Percentiles rank a stretch among this genome's conserved stretches.
Conservation (phyloP, 2,329 filamentous ascomycete species). For the Trichophyton schoenleinii region DNA sequence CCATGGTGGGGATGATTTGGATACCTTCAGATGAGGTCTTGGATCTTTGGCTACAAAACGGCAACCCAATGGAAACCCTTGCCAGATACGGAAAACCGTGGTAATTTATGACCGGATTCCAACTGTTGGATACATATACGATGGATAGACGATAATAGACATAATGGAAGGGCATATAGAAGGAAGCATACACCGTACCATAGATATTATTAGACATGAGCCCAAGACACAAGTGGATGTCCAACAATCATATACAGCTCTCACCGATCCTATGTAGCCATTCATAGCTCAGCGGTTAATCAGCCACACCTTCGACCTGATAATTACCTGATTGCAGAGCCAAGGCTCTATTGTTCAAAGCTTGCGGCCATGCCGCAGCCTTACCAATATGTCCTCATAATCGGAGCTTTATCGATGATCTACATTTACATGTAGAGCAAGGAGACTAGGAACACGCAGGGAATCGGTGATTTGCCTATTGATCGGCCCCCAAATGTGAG, state of each 20-base stretch:
- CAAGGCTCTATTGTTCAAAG: background rate
- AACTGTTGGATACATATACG: background rate
- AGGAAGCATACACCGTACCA: background rate
- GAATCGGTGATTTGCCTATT: background rate
- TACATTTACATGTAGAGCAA: background rate
- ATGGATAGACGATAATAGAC: background rate
- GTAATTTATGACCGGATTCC: background rate
- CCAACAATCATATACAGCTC: background rate
- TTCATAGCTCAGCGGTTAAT: background rate
- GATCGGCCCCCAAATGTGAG: background rate
- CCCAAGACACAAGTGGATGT: too few relatives aligned
- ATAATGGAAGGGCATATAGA: background rate
- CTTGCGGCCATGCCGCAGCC: background rate
- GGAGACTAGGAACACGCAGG: background rate
- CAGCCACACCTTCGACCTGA: background rate
- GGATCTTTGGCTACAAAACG: slow-evolving; percentile 25
- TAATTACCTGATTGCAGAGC: too few relatives aligned
- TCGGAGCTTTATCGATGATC: background rate
- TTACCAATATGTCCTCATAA: background rate
- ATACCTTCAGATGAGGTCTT: slow-evolving; percentile 21
- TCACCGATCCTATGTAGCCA: background rate
- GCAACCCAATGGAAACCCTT: slow-evolving; percentile 26
- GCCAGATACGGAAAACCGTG: slow-evolving; percentile 22
- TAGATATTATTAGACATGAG: background rate
- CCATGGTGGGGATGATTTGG: slow-evolving; percentile 34